Base-by-base conservation (phyloP, 345 rosid species). In the Eucalyptus sp. region DNA sequence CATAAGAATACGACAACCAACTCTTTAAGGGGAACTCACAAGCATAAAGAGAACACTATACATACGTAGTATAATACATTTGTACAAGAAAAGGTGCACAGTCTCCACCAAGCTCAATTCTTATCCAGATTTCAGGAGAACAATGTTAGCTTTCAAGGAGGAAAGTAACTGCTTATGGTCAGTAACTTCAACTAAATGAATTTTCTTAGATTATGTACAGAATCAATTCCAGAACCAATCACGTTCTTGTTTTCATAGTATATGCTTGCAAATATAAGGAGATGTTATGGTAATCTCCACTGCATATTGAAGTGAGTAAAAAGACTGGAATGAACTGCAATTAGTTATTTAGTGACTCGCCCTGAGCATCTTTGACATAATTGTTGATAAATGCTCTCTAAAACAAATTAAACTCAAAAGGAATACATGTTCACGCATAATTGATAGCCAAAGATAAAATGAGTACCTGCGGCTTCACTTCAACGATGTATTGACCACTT, bases 381-480 rank as follows among this genome's bases (percentile, higher is more conserved):
- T 24, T 76, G 48, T 76, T 41, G 29, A 37, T 41, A 76, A 76
- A 76, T 76, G 84, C 84, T 76, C 27, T 76, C 48, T 76, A 76
- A 76, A 76, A 41, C 48, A 41, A 76, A 41, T 76, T 41, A 76
- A 76, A 76, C 84, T 76, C 48, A 64, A 64, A 25, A 76, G 48
- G 29, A 76, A 76, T 76, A 20, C 84, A 76, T 76, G 27, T 41
- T 76, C 27, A 41, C 5, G 1, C 29, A 41, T 76, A 76, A 76
- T 41, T 76, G 22, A 31, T 86, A 51, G 48, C 60, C 44, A 86
- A 54, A 51, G 18, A 89, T 15, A 52, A 54, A 86, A 48, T 31
- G 81, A 24, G 27, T 92, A 95, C 97, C 96, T 94, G 97, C 44
- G 96, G 96, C 91, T 95, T 95, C 62, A 95, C 97, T 95, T 95